phyloP scores from a whole-genome alignment of 331 rosid species.

The Quercus tomentella region DNA sequence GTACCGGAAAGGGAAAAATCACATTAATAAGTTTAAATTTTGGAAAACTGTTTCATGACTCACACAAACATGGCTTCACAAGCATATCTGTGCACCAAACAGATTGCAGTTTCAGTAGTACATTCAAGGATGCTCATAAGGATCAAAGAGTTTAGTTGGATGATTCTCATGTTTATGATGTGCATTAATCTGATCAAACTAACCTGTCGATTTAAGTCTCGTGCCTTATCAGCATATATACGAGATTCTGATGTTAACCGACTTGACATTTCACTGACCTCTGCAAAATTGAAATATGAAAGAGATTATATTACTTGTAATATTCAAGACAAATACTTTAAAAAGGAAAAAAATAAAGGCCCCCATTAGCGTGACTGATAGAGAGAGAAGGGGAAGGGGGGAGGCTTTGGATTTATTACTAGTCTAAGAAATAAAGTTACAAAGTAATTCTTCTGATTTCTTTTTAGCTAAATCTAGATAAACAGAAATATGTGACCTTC shows the following conservation, averaged over 20 bases:
- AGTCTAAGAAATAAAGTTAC: too few relatives aligned
- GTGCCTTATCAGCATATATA: slow-evolving; percentile 86
- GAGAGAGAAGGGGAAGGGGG: background rate
- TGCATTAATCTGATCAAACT: slow-evolving; percentile 12
- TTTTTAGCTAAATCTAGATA: background rate
- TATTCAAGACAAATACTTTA: background rate
- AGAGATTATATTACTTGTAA: slow-evolving; percentile 2
- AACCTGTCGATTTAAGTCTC: slow-evolving; percentile 90
- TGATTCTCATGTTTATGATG: background rate
- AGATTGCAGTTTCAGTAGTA: background rate
- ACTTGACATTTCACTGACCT: slow-evolving; percentile 97
- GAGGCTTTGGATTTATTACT: background rate
- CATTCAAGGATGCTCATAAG: background rate
- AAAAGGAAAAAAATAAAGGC: background rate
- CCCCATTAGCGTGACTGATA: background rate
- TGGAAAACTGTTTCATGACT: background rate
- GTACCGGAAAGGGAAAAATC: background rate
- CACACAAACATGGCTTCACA: background rate
- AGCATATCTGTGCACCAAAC: background rate
- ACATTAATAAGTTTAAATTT: background rate
- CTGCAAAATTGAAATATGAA: slow-evolving; percentile 48
- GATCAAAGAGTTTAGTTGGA: background rate
- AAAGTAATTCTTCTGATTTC: background rate
- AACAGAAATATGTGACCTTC: background rate
- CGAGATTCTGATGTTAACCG: slow-evolving; percentile 94